Conservation (phyloP, 169 alveolate species). For the Blepharisma undulans region DNA sequence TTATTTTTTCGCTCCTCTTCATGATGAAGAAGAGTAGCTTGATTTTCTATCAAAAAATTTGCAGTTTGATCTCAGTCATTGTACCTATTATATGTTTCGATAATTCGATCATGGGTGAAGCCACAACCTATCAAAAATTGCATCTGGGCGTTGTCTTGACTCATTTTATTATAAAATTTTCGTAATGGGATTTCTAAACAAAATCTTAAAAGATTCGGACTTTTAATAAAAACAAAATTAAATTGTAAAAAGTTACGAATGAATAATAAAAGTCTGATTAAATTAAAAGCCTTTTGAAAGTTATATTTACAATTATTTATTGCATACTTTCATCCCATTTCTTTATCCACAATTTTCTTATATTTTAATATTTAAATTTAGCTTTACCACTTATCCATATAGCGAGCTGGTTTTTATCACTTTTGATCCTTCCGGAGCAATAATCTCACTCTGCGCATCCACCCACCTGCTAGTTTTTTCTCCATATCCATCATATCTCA, state of each 20-base stretch:
- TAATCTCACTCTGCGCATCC: conserved; percentile 1
- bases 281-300: too few relatives aligned
- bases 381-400: not conserved
- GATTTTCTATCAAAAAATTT: not conserved
- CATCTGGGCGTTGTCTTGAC: not conserved
- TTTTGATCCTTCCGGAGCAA: conserved; percentile 37
- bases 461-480: conserved; percentile 22
- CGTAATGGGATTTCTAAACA: too few relatives aligned
- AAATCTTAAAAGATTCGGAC: too few relatives aligned
- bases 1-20: not conserved
- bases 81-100: not conserved
- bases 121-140: not conserved
- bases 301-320: too few relatives aligned
- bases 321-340: too few relatives aligned
- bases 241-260: too few relatives aligned
- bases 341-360: too few relatives aligned
- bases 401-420: not conserved
- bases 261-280: too few relatives aligned
- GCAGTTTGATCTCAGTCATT: not conserved
- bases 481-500: not conserved
- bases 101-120: not conserved
- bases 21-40: not conserved
- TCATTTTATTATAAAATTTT: not conserved
- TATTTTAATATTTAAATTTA: too few relatives aligned
- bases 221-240: too few relatives aligned